These are phyloP conservation scores for Tolypocladium inflatum DNA, from an alignment of 2,329 filamentous ascomycete species.

Conservation along the genomic window DNA sequence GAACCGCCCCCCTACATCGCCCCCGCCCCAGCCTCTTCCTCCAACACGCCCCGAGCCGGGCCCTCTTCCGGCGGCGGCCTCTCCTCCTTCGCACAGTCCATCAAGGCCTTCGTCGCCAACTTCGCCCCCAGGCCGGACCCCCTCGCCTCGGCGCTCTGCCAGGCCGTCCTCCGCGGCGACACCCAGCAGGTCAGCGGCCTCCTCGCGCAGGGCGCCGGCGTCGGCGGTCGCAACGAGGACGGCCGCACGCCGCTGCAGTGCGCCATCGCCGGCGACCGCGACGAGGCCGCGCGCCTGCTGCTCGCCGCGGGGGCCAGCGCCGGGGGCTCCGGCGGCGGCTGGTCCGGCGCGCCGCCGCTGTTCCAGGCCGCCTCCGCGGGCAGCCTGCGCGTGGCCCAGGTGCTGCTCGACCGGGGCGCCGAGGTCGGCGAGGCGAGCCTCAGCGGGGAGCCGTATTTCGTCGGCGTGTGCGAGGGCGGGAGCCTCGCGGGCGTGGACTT, in stretches of 20 bases:
- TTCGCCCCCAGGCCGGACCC: constrained; percentile 25
- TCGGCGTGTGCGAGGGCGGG: constrained; percentile 10
- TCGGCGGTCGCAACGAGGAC: constrained; percentile 25
- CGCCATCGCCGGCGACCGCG: constrained; percentile 21
- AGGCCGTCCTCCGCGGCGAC: constrained; percentile 23
- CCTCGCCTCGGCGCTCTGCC: constrained; percentile 24
- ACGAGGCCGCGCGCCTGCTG: constrained; percentile 20
- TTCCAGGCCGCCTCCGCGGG: constrained; percentile 22
- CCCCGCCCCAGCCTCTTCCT: constrained; percentile 4
- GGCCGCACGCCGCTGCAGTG: constrained; percentile 24
- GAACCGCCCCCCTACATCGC: constrained; percentile 15
- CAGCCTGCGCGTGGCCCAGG: constrained; percentile 13
- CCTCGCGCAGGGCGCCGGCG: constrained; percentile 23
- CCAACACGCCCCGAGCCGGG: constrained; percentile 2
- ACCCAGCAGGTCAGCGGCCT: constrained; percentile 21
- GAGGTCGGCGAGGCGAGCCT: constrained; percentile 18
- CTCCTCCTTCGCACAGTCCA: constrained; percentile 22
- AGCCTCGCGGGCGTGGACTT: constrained; percentile 14
- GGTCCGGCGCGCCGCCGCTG: constrained; percentile 18
- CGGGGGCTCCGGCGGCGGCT: constrained; percentile 9
- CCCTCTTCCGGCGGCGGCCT: constrained; percentile 8
- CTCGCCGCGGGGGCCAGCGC: constrained; percentile 20
- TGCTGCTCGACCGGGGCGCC: constrained; percentile 19
- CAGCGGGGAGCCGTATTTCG: constrained; percentile 19
- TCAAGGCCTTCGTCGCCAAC: constrained; percentile 23